A percentile compares a stretch with the other conserved stretches of the same genome.
phyloP scores from a whole-genome alignment of 495 filamentous ascomycete genomes.

The Neurospora cerealis region DNA sequence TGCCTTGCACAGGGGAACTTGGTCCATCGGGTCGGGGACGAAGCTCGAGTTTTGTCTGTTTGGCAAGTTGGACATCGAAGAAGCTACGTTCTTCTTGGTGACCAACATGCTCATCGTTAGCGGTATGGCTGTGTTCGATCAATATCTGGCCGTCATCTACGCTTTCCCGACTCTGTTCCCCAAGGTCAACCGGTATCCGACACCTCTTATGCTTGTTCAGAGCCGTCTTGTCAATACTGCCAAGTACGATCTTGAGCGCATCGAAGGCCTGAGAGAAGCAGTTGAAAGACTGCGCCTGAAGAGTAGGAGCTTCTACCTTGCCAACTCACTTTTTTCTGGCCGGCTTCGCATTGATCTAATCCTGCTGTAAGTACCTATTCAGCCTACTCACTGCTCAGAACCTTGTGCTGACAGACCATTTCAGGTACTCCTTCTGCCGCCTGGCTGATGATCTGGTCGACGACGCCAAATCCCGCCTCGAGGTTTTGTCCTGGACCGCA shows the following conservation, averaged over 20 bases:
- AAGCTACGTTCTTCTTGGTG: conserved; percentile 56
- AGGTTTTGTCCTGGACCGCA: conserved; percentile 40
- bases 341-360: conserved; percentile 55
- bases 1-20: conserved; percentile 51
- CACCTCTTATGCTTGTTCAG: conserved; percentile 33
- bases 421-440: conserved; percentile 59
- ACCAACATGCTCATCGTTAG: conserved; percentile 57
- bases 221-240: conserved; percentile 33
- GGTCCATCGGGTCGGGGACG: conserved; percentile 53
- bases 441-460: conserved; percentile 63
- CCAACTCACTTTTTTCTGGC: conserved; percentile 52
- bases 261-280: conserved; percentile 45
- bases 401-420: conserved; percentile 4
- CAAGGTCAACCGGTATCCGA: conserved; percentile 26
- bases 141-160: conserved; percentile 46
- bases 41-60: conserved; percentile 49
- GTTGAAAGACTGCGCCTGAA: conserved; percentile 42
- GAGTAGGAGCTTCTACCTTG: conserved; percentile 60
- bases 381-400: not conserved
- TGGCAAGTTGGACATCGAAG: conserved; percentile 56
- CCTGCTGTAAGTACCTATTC: conserved; percentile 34
- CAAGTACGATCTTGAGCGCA: conserved; percentile 39
- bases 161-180: conserved; percentile 43
- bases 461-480: conserved; percentile 32
- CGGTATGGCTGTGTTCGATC: conserved; percentile 55